phyloP scores from a whole-genome alignment of 768 basidiomycete genomes.

The Clitopilus passeckerianus region DNA sequence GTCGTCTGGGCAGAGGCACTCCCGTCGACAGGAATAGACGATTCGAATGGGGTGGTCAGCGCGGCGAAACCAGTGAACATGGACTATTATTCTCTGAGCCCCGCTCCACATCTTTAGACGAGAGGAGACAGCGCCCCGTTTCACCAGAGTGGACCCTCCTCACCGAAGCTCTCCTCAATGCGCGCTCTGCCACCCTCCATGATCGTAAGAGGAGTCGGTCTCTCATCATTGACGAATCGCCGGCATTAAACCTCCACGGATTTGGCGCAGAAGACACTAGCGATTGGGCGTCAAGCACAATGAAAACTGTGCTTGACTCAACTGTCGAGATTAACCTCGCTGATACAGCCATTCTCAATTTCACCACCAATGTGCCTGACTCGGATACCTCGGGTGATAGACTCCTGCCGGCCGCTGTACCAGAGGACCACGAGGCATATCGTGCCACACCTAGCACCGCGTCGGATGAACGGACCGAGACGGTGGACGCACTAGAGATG shows the following conservation, averaged over 20 bases:
- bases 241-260: neutral
- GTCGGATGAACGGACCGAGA: neutral
- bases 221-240: neutral
- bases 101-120: neutral
- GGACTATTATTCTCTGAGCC: neutral
- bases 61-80: neutral
- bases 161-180: neutral
- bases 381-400: neutral
- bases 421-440: neutral
- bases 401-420: no score
- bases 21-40: neutral
- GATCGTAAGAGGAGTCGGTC: neutral
- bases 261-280: neutral
- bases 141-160: neutral
- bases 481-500: neutral
- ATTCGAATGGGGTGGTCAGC: neutral
- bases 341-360: neutral
- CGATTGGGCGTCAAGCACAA: neutral
- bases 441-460: neutral
- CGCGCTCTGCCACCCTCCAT: neutral
- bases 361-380: neutral
- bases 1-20: conserved; percentile 1
- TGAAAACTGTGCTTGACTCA: neutral
- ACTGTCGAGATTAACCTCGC: neutral
- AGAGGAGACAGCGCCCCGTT: neutral